phyloP scores from a whole-genome alignment of 495 filamentous ascomycete genomes.

The Xylaria venustula region DNA sequence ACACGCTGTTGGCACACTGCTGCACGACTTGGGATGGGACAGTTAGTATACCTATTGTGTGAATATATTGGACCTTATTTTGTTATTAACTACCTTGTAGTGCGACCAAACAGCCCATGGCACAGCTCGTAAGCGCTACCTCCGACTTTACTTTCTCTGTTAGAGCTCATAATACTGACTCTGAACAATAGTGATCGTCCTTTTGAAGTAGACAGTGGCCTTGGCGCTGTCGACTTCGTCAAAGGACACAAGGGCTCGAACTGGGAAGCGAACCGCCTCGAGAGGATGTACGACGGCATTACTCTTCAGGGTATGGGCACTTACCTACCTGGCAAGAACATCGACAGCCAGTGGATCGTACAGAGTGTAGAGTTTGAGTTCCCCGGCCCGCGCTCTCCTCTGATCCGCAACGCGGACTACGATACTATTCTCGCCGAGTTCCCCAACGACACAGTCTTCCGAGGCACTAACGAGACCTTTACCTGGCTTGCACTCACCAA shows the following conservation, averaged over 20 bases:
- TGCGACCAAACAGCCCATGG: conserved; percentile 19
- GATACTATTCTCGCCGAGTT: conserved; percentile 15
- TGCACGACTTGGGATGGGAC: conserved; percentile 32
- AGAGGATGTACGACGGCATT: conserved; percentile 23
- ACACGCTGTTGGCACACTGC: conserved; percentile 28
- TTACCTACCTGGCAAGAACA: conserved; percentile 19
- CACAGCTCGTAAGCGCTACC: too few species aligned
- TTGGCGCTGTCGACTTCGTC: conserved; percentile 76
- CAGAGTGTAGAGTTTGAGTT: conserved; percentile 17
- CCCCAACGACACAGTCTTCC: conserved; percentile 13
- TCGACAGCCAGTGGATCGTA: conserved; percentile 19
- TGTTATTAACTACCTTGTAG: conserved; percentile 30
- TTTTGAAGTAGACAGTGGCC: conserved; percentile 64
- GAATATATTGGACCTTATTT: conserved; percentile 18
- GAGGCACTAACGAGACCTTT: conserved; percentile 10
- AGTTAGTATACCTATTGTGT: conserved; percentile 3
- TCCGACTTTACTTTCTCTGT: too few species aligned
- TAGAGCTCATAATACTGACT: too few species aligned
- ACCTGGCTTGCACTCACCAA: conserved; percentile 17
- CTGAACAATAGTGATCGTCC: too few species aligned
- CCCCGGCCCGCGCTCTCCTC: conserved; percentile 1
- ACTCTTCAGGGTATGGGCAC: conserved; percentile 20
- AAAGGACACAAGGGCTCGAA: conserved; percentile 19
- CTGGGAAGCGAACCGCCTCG: conserved; percentile 15
- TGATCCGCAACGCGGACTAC: conserved; percentile 16